Base-by-base conservation (phyloP, 106 monocot species). In the Phalaenopsis equestris region DNA sequence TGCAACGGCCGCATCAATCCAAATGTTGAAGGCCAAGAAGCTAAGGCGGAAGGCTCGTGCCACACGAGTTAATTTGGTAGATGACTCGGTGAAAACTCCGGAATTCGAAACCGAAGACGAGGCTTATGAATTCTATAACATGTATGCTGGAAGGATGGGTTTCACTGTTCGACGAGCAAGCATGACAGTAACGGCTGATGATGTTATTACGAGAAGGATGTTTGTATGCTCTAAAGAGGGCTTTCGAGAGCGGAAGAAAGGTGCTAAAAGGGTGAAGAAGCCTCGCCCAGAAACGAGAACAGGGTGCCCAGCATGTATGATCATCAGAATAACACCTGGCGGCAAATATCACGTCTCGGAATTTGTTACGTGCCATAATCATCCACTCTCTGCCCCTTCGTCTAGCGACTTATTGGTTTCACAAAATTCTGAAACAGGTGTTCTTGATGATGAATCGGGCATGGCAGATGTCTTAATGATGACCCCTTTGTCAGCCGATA, bases 161-260 rank as follows among this genome's bases (percentile, higher is more conserved):
- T 92, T 92, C 78, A 78, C 76, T 55, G 85, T 92, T 57, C 38
- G 92, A 30, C 83, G 83, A 80, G 87, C 89, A 77, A 89, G 87
- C 72, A 85, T 83, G 84, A 89, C 89, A 8, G 73, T 89, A 37
- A 83, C 78, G 68, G 72, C 84, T 36, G 86, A 81, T 56, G 84
- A 89, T 79, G 81, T 89, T 58, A 85, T 87, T 61, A 92, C 89
- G 15, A 87, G 87, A 77, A 85, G 92, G 65, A 84, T 89, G 83
- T 92, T 89, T 87, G 92, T 92, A 14, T 92, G 92, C 52, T 92
- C 92, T 30, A 92, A 80, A 79, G 87, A 92, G 87, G 92, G 92
- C 8, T 92, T 92, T 77, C 85, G 89, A 48, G 87, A 87, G 73
- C 84, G 84, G 80, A 92, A 89, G 72, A 92, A 87, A 84, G 92